Conservation (phyloP, 768 basidiomycete genomes). For the Suillus alpinus region DNA sequence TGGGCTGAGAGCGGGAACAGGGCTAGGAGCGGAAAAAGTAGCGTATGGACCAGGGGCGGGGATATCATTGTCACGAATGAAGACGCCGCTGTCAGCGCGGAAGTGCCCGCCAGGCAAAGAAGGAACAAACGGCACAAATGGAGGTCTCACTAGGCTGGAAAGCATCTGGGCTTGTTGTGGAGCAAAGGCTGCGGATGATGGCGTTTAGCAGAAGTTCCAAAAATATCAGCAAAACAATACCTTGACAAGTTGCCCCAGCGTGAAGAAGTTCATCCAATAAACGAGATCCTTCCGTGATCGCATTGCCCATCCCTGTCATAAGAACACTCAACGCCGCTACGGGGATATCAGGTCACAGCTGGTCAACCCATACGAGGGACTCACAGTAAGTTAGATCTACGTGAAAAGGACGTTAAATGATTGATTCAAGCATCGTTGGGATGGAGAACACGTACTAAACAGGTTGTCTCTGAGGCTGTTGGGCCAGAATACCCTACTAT, state of each 20-base stretch:
- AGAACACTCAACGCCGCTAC: constrained; percentile 57
- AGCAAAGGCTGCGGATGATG: constrained; percentile 53
- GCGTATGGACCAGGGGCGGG: background rate
- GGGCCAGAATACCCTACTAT: constrained; percentile 77
- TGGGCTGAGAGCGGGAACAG: constrained; percentile 17
- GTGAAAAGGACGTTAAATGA: constrained; percentile 11
- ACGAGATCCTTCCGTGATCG: constrained; percentile 10
- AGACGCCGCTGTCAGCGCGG: background rate
- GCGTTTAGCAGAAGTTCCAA: constrained; percentile 3
- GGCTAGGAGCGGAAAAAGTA: background rate
- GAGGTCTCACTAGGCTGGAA: constrained; percentile 14
- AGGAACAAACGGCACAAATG: background rate
- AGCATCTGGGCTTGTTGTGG: constrained; percentile 53
- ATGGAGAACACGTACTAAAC: constrained; percentile 50
- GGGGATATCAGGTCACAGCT: constrained; percentile 22
- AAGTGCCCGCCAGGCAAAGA: background rate
- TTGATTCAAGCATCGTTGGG: background rate
- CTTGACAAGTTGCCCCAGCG: constrained; percentile 55
- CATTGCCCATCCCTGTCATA: constrained; percentile 34
- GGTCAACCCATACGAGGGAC: constrained; percentile 6
- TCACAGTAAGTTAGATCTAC: constrained; percentile 37
- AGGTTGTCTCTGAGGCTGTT: constrained; percentile 57
- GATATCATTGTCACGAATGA: background rate
- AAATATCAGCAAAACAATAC: constrained; percentile 31
- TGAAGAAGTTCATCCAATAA: constrained; percentile 46